These are phyloP conservation scores for Prunus padus DNA, from an alignment of 306 rosid genomes.

Conservation along the genomic window DNA sequence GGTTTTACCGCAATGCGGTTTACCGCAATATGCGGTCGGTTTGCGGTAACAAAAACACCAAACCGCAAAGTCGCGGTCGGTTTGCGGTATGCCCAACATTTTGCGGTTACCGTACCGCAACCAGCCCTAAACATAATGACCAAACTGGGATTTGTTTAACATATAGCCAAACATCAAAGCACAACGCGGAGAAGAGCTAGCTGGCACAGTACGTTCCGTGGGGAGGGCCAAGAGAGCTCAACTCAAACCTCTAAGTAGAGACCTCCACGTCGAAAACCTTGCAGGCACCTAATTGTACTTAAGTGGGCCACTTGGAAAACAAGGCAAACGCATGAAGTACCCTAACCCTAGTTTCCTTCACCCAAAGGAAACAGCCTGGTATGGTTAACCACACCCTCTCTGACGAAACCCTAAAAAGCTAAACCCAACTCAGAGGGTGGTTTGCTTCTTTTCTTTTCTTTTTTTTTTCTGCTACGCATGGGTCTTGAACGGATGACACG, in stretches of 20 bases:
- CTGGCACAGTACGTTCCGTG: background rate
- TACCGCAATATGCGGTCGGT: no score
- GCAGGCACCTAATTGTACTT: background rate
- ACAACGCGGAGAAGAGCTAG: background rate
- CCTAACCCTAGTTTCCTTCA: background rate
- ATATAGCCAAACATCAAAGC: background rate
- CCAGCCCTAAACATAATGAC: no score
- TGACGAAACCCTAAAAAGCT: background rate
- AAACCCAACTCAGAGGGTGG: background rate
- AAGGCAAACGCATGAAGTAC: background rate
- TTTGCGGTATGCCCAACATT: no score
- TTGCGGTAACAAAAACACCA: no score
- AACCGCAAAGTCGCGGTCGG: no score
- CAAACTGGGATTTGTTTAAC: background rate
- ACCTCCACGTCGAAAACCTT: background rate
- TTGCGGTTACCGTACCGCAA: no score
- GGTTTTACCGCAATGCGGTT: no score
- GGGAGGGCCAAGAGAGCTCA: background rate
- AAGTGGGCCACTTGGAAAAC: background rate
- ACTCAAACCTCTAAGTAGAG: background rate
- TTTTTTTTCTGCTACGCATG: background rate
- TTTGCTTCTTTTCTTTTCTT: background rate
- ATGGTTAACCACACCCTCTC: background rate
- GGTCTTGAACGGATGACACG: background rate
- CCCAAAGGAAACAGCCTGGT: background rate